Evolutionary conservation across 345 rosid genomes (phyloP).

Genomic region (Lepidium aucheri): DNA sequence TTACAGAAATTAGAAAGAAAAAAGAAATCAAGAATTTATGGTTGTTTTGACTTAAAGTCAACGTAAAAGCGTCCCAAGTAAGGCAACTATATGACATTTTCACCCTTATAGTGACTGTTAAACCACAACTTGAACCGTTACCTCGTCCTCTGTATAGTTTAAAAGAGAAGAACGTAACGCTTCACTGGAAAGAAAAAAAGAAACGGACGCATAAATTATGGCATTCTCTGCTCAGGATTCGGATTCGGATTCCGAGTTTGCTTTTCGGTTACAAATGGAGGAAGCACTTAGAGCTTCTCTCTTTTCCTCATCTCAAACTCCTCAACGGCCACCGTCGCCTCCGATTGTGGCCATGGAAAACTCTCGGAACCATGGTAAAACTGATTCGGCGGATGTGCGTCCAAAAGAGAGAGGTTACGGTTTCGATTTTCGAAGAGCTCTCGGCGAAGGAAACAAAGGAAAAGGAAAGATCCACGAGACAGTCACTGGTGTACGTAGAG

Average conservation of each 20-base stretch:
- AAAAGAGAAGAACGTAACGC: too few species aligned
- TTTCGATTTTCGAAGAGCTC: slow-evolving; percentile 27
- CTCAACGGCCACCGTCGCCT: slow-evolving; percentile 8
- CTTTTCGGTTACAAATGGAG: slow-evolving; percentile 44
- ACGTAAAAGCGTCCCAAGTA: too few species aligned
- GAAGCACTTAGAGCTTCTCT: slow-evolving; percentile 44
- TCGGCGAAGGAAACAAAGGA: slow-evolving; percentile 34
- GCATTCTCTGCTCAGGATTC: slow-evolving; percentile 25
- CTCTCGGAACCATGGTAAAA: slow-evolving; percentile 20
- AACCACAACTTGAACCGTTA: too few species aligned
- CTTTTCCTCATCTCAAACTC: neutral
- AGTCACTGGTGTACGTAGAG: neutral
- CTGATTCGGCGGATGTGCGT: slow-evolving; percentile 37
- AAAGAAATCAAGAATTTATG: too few species aligned
- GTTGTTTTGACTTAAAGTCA: too few species aligned
- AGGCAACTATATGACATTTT: too few species aligned
- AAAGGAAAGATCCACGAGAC: neutral
- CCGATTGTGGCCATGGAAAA: slow-evolving; percentile 21
- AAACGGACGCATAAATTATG: neutral
- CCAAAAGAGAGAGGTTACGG: slow-evolving; percentile 26
- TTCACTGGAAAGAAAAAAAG: too few species aligned
- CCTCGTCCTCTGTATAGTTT: too few species aligned
- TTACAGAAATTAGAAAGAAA: too few species aligned
- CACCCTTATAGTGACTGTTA: too few species aligned
- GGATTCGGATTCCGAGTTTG: slow-evolving; percentile 37